A percentile compares a stretch with the other conserved stretches of the same genome.
phyloP scores from a whole-genome alignment of 202 grass and related monocot genomes.

The Zoysia matrella region DNA sequence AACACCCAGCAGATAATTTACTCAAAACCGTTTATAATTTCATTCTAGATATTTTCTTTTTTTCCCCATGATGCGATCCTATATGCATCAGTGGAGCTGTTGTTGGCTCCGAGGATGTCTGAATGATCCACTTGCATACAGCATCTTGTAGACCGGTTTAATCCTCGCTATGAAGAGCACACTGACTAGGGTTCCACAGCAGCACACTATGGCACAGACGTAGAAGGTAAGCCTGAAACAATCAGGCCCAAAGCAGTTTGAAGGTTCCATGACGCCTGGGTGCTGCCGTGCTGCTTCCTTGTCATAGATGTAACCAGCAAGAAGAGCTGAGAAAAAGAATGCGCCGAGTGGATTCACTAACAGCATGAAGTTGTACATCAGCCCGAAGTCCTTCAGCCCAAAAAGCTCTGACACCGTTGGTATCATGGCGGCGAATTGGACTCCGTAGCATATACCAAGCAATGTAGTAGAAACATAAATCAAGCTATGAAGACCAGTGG shows the following conservation, averaged over 20 bases:
- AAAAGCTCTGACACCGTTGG: slow-evolving; percentile 94
- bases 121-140: slow-evolving; percentile 91
- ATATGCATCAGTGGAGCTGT: slow-evolving; percentile 49
- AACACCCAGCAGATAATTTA: neutral
- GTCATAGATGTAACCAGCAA: slow-evolving; percentile 89
- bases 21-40: neutral
- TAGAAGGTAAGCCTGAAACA: slow-evolving; percentile 92
- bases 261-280: slow-evolving; percentile 49
- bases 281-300: slow-evolving; percentile 80
- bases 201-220: slow-evolving; percentile 68
- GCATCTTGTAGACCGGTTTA: slow-evolving; percentile 89
- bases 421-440: slow-evolving; percentile 95
- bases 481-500: slow-evolving; percentile 67
- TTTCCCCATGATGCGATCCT: neutral
- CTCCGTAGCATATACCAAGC: slow-evolving; percentile 86
- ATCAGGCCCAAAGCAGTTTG: slow-evolving; percentile 71
- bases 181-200: slow-evolving; percentile 68
- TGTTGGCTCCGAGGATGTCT: slow-evolving; percentile 75
- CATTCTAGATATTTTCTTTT: neutral
- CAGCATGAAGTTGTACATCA: slow-evolving; percentile 98
- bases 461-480: slow-evolving; percentile 70
- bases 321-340: slow-evolving; percentile 84
- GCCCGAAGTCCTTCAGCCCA: slow-evolving; percentile 80
- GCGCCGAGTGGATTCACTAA: slow-evolving; percentile 90
- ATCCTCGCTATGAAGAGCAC: slow-evolving; percentile 77